These are phyloP conservation scores for Aspergillus intermedius DNA, from an alignment of 2,329 filamentous ascomycete genomes.

Conservation along the genomic window DNA sequence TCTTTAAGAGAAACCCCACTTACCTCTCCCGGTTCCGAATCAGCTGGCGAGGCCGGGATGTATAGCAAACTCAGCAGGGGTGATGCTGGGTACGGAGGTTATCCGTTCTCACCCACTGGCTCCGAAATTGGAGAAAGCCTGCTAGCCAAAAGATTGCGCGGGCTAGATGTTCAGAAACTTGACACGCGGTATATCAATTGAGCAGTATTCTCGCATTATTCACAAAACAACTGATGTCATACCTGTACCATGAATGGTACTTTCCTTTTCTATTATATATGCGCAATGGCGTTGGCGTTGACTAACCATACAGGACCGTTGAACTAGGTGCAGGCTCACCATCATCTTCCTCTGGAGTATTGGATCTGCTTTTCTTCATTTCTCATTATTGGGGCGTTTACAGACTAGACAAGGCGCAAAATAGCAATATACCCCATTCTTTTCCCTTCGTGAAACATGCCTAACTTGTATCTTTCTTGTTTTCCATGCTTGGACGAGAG, in stretches of 20 bases:
- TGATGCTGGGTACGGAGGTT: conserved; percentile 57
- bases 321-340: conserved; percentile 1
- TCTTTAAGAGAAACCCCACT: conserved; percentile 9
- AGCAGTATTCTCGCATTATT: background rate
- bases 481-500: too few relatives aligned
- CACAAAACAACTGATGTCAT: too few relatives aligned
- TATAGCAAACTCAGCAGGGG: conserved; percentile 66
- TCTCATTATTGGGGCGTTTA: background rate
- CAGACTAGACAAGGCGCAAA: background rate
- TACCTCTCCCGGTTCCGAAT: too few relatives aligned
- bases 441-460: background rate
- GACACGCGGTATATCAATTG: conserved; percentile 1
- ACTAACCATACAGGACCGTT: conserved; percentile 1
- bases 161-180: conserved; percentile 48
- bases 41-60: conserved; percentile 22
- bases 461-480: background rate
- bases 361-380: background rate
- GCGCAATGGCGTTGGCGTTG: background rate
- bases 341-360: too few relatives aligned
- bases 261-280: too few relatives aligned
- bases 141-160: conserved; percentile 61
- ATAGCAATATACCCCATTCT: conserved; percentile 5
- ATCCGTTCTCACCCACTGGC: conserved; percentile 42
- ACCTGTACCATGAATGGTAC: too few relatives aligned
- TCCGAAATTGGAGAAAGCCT: conserved; percentile 56